phyloP scores from a whole-genome alignment of 73 alveolate species.

The Paramecium pentaurelia region DNA sequence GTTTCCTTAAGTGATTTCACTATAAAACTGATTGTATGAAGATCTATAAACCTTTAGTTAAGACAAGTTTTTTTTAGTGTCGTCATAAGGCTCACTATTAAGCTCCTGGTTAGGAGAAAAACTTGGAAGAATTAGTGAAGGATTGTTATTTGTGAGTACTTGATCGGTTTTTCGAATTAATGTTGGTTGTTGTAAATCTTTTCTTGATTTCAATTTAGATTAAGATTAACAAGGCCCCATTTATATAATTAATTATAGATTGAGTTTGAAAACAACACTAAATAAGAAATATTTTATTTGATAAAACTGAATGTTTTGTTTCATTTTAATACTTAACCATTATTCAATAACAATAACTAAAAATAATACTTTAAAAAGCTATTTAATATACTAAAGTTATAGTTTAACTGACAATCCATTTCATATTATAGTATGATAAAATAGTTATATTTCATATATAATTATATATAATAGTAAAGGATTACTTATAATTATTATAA shows the following conservation, averaged over 20 bases:
- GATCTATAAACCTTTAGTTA: not conserved
- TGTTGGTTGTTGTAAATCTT: not conserved
- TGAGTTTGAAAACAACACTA: not conserved
- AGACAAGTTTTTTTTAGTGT: not conserved
- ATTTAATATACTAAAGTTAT: not conserved
- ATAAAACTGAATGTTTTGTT: not conserved
- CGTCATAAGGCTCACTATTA: not conserved
- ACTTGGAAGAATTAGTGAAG: not conserved
- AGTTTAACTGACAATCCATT: not conserved
- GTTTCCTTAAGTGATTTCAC: not conserved
- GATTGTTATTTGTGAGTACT: not conserved
- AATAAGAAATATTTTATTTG: not conserved
- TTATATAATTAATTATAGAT: not conserved
- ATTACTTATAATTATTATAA: too few species aligned
- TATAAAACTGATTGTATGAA: not conserved
- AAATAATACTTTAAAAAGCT: not conserved
- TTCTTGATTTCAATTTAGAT: not conserved
- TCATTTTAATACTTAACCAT: not conserved
- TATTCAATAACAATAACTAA: not conserved
- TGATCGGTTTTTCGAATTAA: not conserved
- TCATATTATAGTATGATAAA: not conserved
- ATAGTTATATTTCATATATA: not conserved
- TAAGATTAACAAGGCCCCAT: not conserved
- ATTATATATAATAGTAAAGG: too few species aligned
- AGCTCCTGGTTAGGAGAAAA: not conserved